phyloP scores from a whole-genome alignment of 352 stramenopile genomes.

The Pythium rishiriense region DNA sequence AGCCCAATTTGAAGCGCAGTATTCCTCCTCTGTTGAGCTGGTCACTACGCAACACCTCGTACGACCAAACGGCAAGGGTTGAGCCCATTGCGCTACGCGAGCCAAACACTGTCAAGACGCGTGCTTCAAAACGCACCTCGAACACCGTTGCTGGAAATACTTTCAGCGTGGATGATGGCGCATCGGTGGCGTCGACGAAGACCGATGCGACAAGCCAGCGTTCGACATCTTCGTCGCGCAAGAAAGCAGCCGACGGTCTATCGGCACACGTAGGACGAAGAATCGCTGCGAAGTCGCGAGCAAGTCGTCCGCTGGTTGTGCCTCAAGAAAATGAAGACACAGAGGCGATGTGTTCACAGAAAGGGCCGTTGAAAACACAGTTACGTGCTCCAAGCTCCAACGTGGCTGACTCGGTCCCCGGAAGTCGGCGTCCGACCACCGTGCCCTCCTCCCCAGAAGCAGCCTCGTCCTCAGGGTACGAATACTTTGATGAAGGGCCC shows the following conservation, averaged over 20 bases:
- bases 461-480: background rate
- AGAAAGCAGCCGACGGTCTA: background rate
- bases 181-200: background rate
- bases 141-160: background rate
- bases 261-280: background rate
- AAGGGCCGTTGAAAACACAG: conserved; percentile 5
- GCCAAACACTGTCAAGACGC: background rate
- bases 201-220: background rate
- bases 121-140: background rate
- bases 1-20: conserved; percentile 17
- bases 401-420: background rate
- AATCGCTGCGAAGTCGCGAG: background rate
- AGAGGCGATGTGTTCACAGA: conserved; percentile 9
- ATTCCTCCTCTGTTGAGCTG: conserved; percentile 20
- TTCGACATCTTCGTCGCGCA: background rate
- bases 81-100: background rate
- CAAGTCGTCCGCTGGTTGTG: background rate
- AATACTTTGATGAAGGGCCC: background rate
- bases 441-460: background rate
- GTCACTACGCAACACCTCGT: conserved; percentile 7
- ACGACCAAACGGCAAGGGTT: background rate
- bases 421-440: background rate
- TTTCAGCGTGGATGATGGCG: background rate
- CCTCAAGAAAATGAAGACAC: background rate
- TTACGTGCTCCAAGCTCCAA: background rate